These are phyloP conservation scores for Suillus spraguei DNA, from an alignment of 768 basidiomycete genomes.

Conservation along the genomic window DNA sequence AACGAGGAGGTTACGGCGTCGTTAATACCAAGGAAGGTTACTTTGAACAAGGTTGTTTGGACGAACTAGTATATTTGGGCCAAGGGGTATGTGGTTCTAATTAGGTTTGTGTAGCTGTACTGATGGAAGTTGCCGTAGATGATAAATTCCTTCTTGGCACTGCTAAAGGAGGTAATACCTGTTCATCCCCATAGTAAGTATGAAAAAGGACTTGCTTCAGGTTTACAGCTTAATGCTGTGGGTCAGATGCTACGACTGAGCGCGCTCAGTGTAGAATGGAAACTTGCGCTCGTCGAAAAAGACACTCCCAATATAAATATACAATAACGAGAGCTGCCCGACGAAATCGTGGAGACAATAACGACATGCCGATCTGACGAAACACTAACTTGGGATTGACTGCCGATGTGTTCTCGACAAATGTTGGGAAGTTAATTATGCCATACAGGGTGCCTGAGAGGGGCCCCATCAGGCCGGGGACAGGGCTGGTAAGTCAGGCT, in stretches of 20 bases:
- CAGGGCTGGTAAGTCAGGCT: no score
- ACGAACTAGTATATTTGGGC: no score
- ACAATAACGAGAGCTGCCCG: slow-evolving; percentile 29
- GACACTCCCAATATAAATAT: slow-evolving; percentile 23
- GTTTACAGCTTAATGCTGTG: slow-evolving; percentile 39
- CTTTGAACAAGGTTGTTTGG: slow-evolving; percentile 28
- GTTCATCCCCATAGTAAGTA: background rate
- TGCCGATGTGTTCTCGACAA: no score
- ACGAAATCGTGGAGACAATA: slow-evolving; percentile 25
- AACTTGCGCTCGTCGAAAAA: slow-evolving; percentile 27
- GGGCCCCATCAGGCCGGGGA: slow-evolving; percentile 6
- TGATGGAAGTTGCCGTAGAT: background rate
- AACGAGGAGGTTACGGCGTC: slow-evolving; percentile 19
- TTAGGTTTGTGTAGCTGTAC: background rate
- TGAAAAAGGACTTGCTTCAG: slow-evolving; percentile 38
- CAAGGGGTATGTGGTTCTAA: slow-evolving; percentile 8
- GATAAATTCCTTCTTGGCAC: background rate
- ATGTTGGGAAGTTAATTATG: no score
- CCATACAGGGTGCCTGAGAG: no score
- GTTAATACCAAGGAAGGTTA: slow-evolving; percentile 19
- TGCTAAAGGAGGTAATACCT: background rate
- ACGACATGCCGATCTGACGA: slow-evolving; percentile 21
- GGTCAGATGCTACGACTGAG: slow-evolving; percentile 10
- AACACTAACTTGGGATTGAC: background rate
- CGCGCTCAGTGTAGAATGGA: slow-evolving; percentile 26